A percentile compares a stretch with the other conserved stretches of the same genome.
These are phyloP conservation scores for Sporothrix variecibatus DNA, from an alignment of 2,329 filamentous ascomycete species.

Conservation along the genomic window DNA sequence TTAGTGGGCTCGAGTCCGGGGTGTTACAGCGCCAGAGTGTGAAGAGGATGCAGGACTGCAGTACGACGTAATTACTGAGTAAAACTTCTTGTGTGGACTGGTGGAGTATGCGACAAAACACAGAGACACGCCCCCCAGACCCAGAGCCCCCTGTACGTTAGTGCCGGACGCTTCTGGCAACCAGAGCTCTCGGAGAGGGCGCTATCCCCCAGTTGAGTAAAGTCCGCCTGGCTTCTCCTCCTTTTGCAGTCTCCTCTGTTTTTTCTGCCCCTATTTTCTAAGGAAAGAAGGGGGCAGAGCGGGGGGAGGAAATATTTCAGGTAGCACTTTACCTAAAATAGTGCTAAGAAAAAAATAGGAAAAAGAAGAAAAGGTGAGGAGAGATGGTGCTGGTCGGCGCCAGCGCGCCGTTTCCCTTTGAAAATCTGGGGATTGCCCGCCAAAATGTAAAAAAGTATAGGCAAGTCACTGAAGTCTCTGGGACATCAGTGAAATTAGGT, in stretches of 20 bases:
- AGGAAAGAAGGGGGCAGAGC: neutral
- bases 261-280: neutral
- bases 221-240: neutral
- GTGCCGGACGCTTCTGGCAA: constrained; percentile 1
- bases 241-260: neutral
- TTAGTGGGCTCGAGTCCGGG: neutral
- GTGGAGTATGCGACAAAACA: neutral
- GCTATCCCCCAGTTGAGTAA: neutral
- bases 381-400: neutral
- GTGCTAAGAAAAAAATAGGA: neutral
- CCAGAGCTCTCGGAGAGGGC: neutral
- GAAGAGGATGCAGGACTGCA: too few species aligned
- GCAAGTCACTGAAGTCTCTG: neutral
- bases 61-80: neutral
- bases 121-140: neutral
- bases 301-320: neutral
- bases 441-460: neutral
- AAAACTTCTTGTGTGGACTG: too few species aligned
- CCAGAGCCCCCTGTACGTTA: neutral
- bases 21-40: neutral
- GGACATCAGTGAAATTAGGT: neutral
- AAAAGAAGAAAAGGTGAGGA: neutral
- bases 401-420: neutral
- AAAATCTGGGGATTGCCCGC: constrained; percentile 23
- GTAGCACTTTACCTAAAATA: neutral